Conservation (phyloP, 2,329 filamentous ascomycete species). For the Fusarium xylarioides region DNA sequence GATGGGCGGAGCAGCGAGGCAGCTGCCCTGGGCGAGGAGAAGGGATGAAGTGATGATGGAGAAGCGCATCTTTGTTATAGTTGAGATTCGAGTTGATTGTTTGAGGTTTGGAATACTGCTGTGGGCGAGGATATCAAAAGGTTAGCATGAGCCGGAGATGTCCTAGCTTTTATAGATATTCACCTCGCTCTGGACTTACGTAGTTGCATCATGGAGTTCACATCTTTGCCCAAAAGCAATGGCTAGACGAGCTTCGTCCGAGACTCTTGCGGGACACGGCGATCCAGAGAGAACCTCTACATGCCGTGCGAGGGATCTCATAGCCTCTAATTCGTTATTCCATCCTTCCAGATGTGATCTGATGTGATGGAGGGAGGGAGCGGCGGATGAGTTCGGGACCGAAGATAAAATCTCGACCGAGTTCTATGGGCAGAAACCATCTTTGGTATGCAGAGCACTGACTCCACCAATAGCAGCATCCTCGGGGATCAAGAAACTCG, state of each 20-base stretch:
- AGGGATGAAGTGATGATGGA: background rate
- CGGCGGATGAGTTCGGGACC: background rate
- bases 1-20: background rate
- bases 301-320: background rate
- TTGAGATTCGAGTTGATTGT: background rate
- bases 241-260: background rate
- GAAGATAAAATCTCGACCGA: background rate
- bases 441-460: background rate
- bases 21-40: background rate
- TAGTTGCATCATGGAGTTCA: background rate
- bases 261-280: rapidly evolving
- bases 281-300: background rate
- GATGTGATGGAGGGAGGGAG: background rate
- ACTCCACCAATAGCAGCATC: background rate
- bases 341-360: background rate
- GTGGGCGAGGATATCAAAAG: background rate
- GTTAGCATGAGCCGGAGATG: background rate
- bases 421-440: background rate
- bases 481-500: background rate
- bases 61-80: background rate
- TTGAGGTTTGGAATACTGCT: background rate
- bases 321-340: background rate
- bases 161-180: background rate
- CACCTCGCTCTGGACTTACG: rapidly evolving
- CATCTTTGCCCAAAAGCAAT: background rate